These are phyloP conservation scores for Calonectria leucothoes DNA, from an alignment of 2,329 filamentous ascomycete genomes.

Conservation along the genomic window DNA sequence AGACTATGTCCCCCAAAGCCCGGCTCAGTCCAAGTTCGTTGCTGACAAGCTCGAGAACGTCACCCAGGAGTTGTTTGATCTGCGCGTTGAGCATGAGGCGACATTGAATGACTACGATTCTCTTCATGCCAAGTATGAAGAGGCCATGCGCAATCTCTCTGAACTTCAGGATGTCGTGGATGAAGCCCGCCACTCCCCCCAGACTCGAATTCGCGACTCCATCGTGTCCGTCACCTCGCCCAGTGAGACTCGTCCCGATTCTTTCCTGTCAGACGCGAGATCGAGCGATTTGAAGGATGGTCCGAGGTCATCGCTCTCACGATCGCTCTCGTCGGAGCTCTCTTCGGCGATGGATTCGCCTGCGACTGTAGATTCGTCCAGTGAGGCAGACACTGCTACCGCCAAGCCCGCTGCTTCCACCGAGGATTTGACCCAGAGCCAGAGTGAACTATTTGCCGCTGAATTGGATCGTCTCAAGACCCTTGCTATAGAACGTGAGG, in stretches of 20 bases:
- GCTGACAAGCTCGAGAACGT: constrained; percentile 93
- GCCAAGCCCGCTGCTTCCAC: constrained; percentile 55
- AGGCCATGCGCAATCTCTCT: constrained; percentile 83
- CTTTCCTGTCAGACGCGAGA: constrained; percentile 86
- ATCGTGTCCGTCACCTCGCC: constrained; percentile 65
- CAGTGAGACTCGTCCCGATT: constrained; percentile 70
- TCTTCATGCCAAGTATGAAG: constrained; percentile 90
- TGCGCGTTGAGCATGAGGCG: constrained; percentile 89
- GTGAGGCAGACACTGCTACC: constrained; percentile 59
- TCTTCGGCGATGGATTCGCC: constrained; percentile 86
- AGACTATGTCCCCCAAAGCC: constrained; percentile 65
- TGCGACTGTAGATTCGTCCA: constrained; percentile 71
- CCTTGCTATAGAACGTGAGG: constrained; percentile 81
- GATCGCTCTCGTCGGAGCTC: constrained; percentile 93
- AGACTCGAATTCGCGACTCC: constrained; percentile 63
- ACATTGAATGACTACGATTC: constrained; percentile 84
- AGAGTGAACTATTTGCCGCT: constrained; percentile 60
- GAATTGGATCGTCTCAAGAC: constrained; percentile 80
- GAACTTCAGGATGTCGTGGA: constrained; percentile 89
- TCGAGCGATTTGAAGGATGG: constrained; percentile 77
- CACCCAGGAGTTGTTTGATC: constrained; percentile 89
- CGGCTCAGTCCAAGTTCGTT: constrained; percentile 86
- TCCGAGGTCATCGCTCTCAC: constrained; percentile 76
- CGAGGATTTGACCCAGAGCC: constrained; percentile 52
- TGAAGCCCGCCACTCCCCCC: constrained; percentile 74